Conservation (phyloP, 129 eudicot species). For the Apium graveolens region DNA sequence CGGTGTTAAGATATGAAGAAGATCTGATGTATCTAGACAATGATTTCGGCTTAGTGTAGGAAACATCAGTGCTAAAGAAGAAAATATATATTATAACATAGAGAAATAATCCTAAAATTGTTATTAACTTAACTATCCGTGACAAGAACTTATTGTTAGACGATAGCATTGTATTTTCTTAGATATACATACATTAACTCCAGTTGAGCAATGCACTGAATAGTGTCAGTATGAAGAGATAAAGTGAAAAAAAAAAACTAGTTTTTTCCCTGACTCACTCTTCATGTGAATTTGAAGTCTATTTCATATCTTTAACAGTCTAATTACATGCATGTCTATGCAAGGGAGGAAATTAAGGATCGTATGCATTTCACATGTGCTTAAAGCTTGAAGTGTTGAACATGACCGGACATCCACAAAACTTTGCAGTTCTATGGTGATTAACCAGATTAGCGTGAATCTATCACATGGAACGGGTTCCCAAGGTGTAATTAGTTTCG, state of each 20-base stretch:
- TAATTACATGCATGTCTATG: not conserved
- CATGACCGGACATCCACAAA: not conserved
- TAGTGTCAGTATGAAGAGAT: not conserved
- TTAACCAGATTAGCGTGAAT: not conserved
- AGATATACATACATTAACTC: not conserved
- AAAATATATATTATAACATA: constrained; percentile 12
- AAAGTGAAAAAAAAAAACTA: not conserved
- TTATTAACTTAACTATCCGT: not conserved
- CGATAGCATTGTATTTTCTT: not conserved
- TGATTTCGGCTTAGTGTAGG: not conserved
- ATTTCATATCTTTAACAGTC: not conserved
- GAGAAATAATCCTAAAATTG: constrained; percentile 7
- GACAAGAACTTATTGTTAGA: not conserved
- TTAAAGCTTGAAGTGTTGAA: not conserved
- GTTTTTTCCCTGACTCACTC: not conserved
- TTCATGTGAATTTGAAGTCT: not conserved
- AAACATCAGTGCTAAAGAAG: not conserved
- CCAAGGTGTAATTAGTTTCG: not conserved
- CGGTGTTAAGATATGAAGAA: constrained; percentile 4
- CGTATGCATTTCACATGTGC: not conserved
- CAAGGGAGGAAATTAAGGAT: not conserved
- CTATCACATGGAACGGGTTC: not conserved
- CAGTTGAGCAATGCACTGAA: not conserved
- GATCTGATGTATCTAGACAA: not conserved
- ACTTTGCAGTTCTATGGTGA: not conserved